A percentile compares a stretch with the other conserved stretches of the same genome.
These are phyloP conservation scores for Ramaria sp. DNA, from an alignment of 768 basidiomycete species.

Conservation along the genomic window DNA sequence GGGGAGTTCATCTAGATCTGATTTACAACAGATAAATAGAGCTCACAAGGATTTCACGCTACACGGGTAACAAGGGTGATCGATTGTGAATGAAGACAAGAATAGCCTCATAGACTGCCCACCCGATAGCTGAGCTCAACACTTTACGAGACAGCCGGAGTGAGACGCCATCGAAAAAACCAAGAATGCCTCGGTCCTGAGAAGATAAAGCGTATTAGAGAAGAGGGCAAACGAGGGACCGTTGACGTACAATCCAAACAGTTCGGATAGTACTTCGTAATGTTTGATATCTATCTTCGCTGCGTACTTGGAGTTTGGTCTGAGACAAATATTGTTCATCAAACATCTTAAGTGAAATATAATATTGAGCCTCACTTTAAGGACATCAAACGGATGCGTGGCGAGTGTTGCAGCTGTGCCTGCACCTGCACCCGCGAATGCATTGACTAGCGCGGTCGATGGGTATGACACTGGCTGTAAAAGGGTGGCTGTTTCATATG, in stretches of 20 bases:
- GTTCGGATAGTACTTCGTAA: slow-evolving; percentile 51
- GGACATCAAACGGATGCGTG: slow-evolving; percentile 90
- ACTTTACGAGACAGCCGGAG: slow-evolving; percentile 81
- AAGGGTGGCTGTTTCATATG: slow-evolving; percentile 25
- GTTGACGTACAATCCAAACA: slow-evolving; percentile 51
- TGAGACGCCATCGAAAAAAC: slow-evolving; percentile 81
- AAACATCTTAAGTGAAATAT: slow-evolving; percentile 6
- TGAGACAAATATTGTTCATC: slow-evolving; percentile 18
- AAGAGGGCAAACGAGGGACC: background rate
- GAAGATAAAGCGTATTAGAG: background rate
- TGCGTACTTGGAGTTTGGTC: slow-evolving; percentile 92
- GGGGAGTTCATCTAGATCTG: background rate
- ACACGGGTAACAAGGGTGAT: background rate
- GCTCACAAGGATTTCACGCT: background rate
- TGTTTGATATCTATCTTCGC: slow-evolving; percentile 62
- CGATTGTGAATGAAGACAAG: slow-evolving; percentile 40
- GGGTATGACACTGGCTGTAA: slow-evolving; percentile 30
- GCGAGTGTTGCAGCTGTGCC: slow-evolving; percentile 74
- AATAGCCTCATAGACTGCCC: slow-evolving; percentile 82
- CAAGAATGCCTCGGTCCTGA: slow-evolving; percentile 68
- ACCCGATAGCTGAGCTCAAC: slow-evolving; percentile 79
- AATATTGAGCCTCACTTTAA: slow-evolving; percentile 50
- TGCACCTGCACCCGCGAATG: slow-evolving; percentile 63
- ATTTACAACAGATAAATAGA: background rate
- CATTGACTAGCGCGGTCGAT: slow-evolving; percentile 44